These are phyloP conservation scores for Chrysanthemum seticuspe DNA, from an alignment of 129 eudicot species.

Conservation along the genomic window DNA sequence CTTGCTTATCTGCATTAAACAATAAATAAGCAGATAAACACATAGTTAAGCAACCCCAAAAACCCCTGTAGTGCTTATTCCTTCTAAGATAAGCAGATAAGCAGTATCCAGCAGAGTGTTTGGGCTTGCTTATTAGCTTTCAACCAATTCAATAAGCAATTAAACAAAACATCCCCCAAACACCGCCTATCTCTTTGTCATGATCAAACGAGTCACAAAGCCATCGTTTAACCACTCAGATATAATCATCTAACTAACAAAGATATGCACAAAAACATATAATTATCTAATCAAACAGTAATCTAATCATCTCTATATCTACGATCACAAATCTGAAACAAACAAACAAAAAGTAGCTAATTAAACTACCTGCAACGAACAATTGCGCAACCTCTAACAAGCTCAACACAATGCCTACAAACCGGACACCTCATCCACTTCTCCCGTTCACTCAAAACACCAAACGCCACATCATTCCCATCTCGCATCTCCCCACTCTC, in stretches of 20 bases:
- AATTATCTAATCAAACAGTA: not conserved
- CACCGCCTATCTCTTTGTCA: not conserved
- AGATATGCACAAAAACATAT: too few relatives aligned
- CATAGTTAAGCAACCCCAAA: too few relatives aligned
- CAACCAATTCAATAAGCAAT: too few relatives aligned
- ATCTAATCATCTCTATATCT: not conserved
- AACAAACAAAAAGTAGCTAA: too few relatives aligned
- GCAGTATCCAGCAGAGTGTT: too few relatives aligned
- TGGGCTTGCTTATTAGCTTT: too few relatives aligned
- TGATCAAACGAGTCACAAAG: not conserved
- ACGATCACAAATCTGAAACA: not conserved
- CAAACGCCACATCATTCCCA: conserved; percentile 59
- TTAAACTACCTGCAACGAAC: conserved; percentile 56
- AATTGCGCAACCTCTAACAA: conserved; percentile 51
- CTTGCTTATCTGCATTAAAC: too few relatives aligned
- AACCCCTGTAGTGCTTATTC: too few relatives aligned
- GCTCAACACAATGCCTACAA: conserved; percentile 64
- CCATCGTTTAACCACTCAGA: too few relatives aligned
- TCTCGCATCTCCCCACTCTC: conserved; percentile 65
- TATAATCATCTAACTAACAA: too few relatives aligned
- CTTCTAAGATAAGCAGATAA: too few relatives aligned
- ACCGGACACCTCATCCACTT: conserved; percentile 73
- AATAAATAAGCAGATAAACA: too few relatives aligned
- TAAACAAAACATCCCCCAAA: not conserved
- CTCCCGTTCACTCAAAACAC: conserved; percentile 54